Evolutionary conservation across 345 rosid species (phyloP).

Genomic region (Physaria fendleri): DNA sequence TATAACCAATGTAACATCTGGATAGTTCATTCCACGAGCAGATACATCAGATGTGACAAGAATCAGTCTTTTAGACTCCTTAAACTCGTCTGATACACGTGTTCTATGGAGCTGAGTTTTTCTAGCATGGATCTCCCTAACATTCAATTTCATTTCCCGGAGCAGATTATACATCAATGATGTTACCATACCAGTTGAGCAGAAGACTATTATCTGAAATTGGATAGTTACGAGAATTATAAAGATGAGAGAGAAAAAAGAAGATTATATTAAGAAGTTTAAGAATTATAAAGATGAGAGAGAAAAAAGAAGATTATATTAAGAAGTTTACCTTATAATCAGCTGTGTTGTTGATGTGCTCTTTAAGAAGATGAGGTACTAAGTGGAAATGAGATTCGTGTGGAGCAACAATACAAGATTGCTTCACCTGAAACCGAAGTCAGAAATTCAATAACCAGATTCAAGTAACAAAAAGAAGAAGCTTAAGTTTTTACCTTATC

Average conservation of each 20-base stretch:
- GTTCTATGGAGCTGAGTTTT: slow-evolving; percentile 77
- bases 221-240: neutral
- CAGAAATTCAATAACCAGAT: neutral
- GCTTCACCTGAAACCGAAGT: slow-evolving; percentile 55
- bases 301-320: too few species aligned
- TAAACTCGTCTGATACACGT: slow-evolving; percentile 78
- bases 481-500: slow-evolving; percentile 41
- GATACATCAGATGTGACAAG: slow-evolving; percentile 93
- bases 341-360: slow-evolving; percentile 45
- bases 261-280: neutral
- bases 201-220: slow-evolving; percentile 76
- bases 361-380: slow-evolving; percentile 60
- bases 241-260: neutral
- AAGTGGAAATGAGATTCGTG: slow-evolving; percentile 72
- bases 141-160: slow-evolving; percentile 79
- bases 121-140: slow-evolving; percentile 85
- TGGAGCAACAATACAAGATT: slow-evolving; percentile 59
- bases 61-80: slow-evolving; percentile 61
- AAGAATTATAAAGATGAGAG: neutral
- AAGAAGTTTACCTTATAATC: slow-evolving; percentile 63
- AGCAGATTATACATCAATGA: slow-evolving; percentile 64
- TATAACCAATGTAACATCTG: slow-evolving; percentile 89
- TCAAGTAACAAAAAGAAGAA: neutral
- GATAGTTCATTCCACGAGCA: slow-evolving; percentile 91
- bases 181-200: slow-evolving; percentile 89